These are phyloP conservation scores for Fusarium denticulatum DNA, from an alignment of 2,329 filamentous ascomycete species.

Conservation along the genomic window DNA sequence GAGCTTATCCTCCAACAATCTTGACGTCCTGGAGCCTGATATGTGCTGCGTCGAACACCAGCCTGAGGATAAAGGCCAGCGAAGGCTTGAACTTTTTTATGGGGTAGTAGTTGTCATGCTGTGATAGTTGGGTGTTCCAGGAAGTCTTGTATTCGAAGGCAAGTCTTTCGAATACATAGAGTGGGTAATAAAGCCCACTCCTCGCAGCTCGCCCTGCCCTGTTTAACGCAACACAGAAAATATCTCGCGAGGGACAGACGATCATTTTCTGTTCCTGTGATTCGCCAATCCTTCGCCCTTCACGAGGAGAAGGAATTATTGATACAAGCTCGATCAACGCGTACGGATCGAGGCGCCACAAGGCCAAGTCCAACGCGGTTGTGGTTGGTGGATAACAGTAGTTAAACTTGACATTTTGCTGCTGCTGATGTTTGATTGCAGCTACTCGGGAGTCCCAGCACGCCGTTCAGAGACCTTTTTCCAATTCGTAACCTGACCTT, in stretches of 20 bases:
- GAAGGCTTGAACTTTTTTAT: neutral
- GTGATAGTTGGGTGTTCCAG: neutral
- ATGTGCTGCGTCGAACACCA: neutral
- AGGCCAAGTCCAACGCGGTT: no score
- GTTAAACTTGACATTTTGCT: neutral
- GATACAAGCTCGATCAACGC: neutral
- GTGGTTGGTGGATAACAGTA: neutral
- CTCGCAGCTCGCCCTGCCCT: neutral
- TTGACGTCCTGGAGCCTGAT: no score
- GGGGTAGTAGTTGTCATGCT: neutral
- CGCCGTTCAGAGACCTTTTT: neutral
- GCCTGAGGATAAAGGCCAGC: neutral
- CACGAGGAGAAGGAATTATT: neutral
- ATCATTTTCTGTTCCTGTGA: no score
- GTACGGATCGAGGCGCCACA: neutral
- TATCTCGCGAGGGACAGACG: neutral
- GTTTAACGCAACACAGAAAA: neutral
- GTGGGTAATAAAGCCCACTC: fast-evolving
- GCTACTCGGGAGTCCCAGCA: neutral
- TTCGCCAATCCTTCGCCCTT: neutral
- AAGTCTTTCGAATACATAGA: neutral
- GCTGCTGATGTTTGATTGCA: neutral
- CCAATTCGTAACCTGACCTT: neutral
- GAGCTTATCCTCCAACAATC: neutral
- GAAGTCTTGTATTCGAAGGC: neutral